These are phyloP conservation scores for Apodospora peruviana DNA, from an alignment of 495 filamentous ascomycete species.

Conservation along the genomic window DNA sequence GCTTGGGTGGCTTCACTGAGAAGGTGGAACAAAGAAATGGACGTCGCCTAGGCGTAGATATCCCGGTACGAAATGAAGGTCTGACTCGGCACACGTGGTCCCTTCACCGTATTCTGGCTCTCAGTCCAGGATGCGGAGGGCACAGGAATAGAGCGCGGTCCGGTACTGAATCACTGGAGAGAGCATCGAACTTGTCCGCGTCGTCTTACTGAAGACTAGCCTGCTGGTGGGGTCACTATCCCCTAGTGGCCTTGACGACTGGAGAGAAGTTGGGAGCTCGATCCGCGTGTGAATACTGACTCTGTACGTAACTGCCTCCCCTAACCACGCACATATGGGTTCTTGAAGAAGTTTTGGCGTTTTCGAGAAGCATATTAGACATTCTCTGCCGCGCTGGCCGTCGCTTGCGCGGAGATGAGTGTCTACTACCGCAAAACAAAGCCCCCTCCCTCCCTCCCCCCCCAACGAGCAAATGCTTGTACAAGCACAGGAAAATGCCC, in stretches of 20 bases:
- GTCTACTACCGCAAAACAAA: slow-evolving; percentile 35
- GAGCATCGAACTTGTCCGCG: too few relatives aligned
- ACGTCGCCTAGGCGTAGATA: slow-evolving; percentile 27
- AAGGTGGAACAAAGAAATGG: slow-evolving; percentile 41
- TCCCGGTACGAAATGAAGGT: slow-evolving; percentile 26
- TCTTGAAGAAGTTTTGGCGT: slow-evolving; percentile 16
- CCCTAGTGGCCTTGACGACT: too few relatives aligned
- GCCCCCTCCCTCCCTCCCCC: slow-evolving; percentile 26
- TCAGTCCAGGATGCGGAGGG: neutral
- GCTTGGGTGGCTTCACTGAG: slow-evolving; percentile 24
- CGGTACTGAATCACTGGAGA: too few relatives aligned
- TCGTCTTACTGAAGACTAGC: too few relatives aligned
- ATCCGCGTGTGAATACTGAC: slow-evolving; percentile 21
- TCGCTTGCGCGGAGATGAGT: slow-evolving; percentile 18
- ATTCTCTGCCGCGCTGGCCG: slow-evolving; percentile 16
- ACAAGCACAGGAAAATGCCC: slow-evolving; percentile 28
- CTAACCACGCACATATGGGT: slow-evolving; percentile 4
- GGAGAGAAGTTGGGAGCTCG: too few relatives aligned
- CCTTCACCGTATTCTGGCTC: slow-evolving; percentile 9
- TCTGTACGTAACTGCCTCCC: slow-evolving; percentile 32
- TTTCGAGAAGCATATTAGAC: slow-evolving; percentile 30
- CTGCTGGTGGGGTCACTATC: too few relatives aligned
- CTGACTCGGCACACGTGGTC: slow-evolving; percentile 49
- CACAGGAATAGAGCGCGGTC: too few relatives aligned
- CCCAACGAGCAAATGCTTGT: slow-evolving; percentile 26